phyloP scores from a whole-genome alignment of 768 basidiomycete species.

The Hirschioporus abietinus region DNA sequence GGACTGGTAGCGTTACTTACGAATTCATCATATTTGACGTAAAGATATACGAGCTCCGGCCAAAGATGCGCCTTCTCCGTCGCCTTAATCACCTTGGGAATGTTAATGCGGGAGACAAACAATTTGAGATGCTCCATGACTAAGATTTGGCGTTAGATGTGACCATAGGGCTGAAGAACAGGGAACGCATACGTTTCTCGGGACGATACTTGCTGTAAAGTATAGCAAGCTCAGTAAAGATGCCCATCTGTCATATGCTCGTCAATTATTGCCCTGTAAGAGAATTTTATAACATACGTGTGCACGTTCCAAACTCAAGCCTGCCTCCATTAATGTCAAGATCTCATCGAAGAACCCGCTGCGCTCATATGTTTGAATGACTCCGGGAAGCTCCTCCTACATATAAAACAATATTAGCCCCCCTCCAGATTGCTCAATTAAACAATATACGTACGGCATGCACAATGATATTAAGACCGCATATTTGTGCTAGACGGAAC shows the following conservation, averaged over 20 bases:
- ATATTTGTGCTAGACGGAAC: constrained; percentile 97
- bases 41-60: constrained; percentile 97
- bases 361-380: constrained; percentile 83
- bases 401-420: constrained; percentile 11
- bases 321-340: constrained; percentile 86
- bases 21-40: constrained; percentile 97
- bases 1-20: constrained; percentile 33
- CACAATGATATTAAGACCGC: constrained; percentile 96
- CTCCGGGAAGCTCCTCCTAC: constrained; percentile 70
- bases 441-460: constrained; percentile 51
- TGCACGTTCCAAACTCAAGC: constrained; percentile 92
- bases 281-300: constrained; percentile 47
- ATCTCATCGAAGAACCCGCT: constrained; percentile 94
- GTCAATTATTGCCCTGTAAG: constrained; percentile 5
- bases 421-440: constrained; percentile 8
- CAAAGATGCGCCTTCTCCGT: constrained; percentile 96
- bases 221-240: constrained; percentile 92
- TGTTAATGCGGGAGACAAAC: constrained; percentile 94
- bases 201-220: constrained; percentile 94
- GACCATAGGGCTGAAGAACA: constrained; percentile 9
- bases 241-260: constrained; percentile 66
- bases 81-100: constrained; percentile 97
- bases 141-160: constrained; percentile 25
- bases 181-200: constrained; percentile 64
- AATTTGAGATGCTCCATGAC: constrained; percentile 99